Conservation (phyloP, 2,329 filamentous ascomycete species). For the Phyllosticta citriasiana region DNA sequence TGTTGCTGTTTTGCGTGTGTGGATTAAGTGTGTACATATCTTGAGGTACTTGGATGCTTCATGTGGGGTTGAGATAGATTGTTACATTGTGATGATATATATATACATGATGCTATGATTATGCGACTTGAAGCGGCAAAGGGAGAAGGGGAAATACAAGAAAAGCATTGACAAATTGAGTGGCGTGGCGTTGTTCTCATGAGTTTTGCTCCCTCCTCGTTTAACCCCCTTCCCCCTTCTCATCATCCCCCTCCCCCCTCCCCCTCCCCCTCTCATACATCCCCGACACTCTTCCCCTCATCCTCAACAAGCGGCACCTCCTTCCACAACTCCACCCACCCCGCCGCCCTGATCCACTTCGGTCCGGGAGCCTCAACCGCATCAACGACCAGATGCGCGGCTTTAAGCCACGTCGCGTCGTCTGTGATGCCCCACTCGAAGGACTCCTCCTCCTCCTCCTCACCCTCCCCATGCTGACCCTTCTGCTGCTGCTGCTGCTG, state of each 20-base stretch:
- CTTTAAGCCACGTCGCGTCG: constrained; percentile 50
- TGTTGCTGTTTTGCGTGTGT: no score
- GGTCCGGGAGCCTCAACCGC: constrained; percentile 44
- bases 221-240: not conserved
- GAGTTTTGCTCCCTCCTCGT: not conserved
- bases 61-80: no score
- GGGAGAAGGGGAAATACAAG: no score
- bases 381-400: constrained; percentile 50
- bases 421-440: constrained; percentile 39
- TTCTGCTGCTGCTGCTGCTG: not conserved
- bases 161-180: no score
- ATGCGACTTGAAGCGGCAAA: no score
- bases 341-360: constrained; percentile 52
- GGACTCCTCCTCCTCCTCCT: constrained; percentile 36
- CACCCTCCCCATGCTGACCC: constrained; percentile 16
- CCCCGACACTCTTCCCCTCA: not conserved
- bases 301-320: constrained; percentile 17
- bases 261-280: not conserved
- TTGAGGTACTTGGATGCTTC: no score
- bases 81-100: no score
- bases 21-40: no score
- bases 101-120: no score
- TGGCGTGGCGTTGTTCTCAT: no score
- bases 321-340: constrained; percentile 58
- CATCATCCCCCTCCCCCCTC: not conserved